Percentiles rank a stretch among this genome's conserved stretches.
Conservation (phyloP, 305 asterid genomes). For the Andrographis paniculata region DNA sequence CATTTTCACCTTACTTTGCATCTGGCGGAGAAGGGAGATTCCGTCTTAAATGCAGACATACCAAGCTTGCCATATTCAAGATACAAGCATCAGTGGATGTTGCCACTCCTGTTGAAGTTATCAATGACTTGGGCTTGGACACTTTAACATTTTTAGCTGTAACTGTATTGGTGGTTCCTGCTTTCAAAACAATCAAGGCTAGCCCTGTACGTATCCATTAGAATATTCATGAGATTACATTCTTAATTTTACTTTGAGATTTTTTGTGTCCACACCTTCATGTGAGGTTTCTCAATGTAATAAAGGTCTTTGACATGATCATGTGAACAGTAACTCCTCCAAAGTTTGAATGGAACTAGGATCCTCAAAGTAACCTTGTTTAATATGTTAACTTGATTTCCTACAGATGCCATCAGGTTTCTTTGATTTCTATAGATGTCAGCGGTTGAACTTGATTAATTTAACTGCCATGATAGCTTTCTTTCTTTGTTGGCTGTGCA, state of each 20-base stretch:
- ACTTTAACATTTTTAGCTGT: conserved; percentile 88
- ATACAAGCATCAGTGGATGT: conserved; percentile 59
- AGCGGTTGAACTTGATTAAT: no score
- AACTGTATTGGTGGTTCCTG: conserved; percentile 91
- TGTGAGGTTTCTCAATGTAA: background rate
- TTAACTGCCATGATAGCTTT: background rate
- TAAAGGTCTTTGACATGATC: conserved; percentile 7
- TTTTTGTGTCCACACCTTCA: background rate
- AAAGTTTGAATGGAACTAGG: background rate
- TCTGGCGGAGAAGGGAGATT: conserved; percentile 28
- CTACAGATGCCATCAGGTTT: no score
- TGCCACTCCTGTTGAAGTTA: conserved; percentile 82
- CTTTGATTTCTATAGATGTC: no score
- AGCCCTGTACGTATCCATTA: conserved; percentile 75
- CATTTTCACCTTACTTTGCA: conserved; percentile 20
- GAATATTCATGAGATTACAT: conserved; percentile 2
- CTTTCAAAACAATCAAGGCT: conserved; percentile 73
- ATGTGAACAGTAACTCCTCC: conserved; percentile 3
- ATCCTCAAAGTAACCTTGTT: no score
- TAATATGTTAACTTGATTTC: no score
- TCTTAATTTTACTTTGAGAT: background rate
- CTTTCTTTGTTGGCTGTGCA: conserved; percentile 1
- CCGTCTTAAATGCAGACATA: conserved; percentile 22
- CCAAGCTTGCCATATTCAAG: conserved; percentile 31
- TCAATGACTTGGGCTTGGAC: conserved; percentile 91